Conservation (phyloP, 495 filamentous ascomycete species). For the Durotheca rogersii region DNA sequence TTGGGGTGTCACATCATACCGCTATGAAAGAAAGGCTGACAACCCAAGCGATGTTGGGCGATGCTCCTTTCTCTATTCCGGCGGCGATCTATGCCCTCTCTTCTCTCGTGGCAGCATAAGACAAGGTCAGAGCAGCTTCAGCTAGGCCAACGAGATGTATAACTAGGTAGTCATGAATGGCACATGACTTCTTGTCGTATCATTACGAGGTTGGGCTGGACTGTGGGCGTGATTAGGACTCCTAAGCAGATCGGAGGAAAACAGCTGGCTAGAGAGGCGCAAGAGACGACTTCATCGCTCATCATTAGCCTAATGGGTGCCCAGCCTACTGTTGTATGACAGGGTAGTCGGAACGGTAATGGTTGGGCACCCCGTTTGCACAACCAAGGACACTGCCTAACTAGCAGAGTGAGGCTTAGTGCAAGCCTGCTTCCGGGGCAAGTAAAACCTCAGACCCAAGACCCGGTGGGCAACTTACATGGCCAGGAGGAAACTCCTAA, state of each 20-base stretch:
- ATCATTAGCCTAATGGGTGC: constrained; percentile 18
- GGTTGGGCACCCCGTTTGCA: constrained; percentile 12
- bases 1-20: constrained; percentile 87
- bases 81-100: background rate
- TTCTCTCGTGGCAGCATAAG: background rate
- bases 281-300: background rate
- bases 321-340: constrained; percentile 5
- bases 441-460: background rate
- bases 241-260: constrained; percentile 3
- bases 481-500: too few species aligned
- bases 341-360: background rate
- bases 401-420: background rate
- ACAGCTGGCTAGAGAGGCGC: background rate
- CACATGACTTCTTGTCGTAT: background rate
- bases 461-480: too few species aligned
- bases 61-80: background rate
- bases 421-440: background rate
- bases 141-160: background rate
- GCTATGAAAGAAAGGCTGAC: constrained; percentile 42
- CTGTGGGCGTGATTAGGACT: constrained; percentile 1
- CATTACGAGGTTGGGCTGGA: background rate
- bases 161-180: background rate
- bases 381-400: constrained; percentile 2
- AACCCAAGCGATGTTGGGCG: background rate
- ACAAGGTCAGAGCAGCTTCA: background rate